Conservation (phyloP, 2,329 filamentous ascomycete genomes). For the Cytospora piceicola region DNA sequence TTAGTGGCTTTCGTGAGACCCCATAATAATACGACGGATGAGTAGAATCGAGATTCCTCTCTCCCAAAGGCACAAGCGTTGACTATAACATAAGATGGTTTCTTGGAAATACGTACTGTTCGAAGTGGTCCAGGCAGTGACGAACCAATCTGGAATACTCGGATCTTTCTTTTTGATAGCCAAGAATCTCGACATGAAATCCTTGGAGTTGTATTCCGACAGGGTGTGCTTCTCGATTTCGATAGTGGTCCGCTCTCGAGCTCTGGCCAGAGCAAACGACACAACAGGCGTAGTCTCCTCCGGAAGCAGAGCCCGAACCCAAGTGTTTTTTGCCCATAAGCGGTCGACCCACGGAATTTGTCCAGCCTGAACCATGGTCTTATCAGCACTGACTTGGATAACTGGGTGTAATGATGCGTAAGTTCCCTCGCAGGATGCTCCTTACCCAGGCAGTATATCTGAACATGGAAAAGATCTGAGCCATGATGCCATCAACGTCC, state of each 20-base stretch:
- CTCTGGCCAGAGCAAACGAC: not conserved
- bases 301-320: not conserved
- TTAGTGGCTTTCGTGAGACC: no score
- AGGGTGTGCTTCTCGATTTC: not conserved
- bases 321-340: not conserved
- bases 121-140: constrained; percentile 20
- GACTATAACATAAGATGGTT: no score
- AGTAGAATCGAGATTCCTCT: no score
- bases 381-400: not conserved
- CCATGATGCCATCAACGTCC: constrained; percentile 13
- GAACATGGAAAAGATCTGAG: constrained; percentile 21
- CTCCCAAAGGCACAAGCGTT: no score
- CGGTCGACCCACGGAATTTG: constrained; percentile 5
- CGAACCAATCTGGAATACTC: constrained; percentile 3
- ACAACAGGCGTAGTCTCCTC: constrained; percentile 1
- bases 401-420: no score
- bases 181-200: constrained; percentile 8
- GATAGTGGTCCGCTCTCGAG: not conserved
- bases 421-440: no score
- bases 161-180: not conserved
- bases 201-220: not conserved
- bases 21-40: no score
- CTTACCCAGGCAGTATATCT: constrained; percentile 8
- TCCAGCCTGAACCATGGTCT: not conserved
- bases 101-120: constrained; percentile 25